Evolutionary conservation across 805 yeast genomes (phyloP), one percentile per base, ranked within the genome.

Genomic region (Kodamaea laetipori): DNA sequence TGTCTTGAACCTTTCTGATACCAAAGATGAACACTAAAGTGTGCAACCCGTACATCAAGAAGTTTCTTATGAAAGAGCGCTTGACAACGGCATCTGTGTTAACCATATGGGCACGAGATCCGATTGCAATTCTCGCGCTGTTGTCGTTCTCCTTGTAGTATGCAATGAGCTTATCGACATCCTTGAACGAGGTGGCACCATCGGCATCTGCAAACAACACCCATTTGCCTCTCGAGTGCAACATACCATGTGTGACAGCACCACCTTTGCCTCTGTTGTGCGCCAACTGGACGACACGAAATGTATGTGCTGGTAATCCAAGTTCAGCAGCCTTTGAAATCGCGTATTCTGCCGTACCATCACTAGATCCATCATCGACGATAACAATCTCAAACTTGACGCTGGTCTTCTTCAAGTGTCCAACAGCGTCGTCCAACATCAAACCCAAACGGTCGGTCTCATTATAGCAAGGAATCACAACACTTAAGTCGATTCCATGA

Each of bases 91-190:
- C 97, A 52, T 90, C 97, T 0, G 97, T 86, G 47, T 84, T 80
- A 16, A 90, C 96, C 95, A 94, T 88, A 60, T 94, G 98, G 2
- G 98, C 97, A 42, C 99, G 78, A 16, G 96, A 87, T 3, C 99
- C 99, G 39, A 92, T 78, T 1, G 94, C 90, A 13, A 92, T 70
- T 0, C 81, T 86, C 0, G 89, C 77, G 11, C 21, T 21, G 7
- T 12, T n/a, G 35, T 50, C 35, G 8, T 23, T 37, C 4, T 37
- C 48, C 2, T 55, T 45, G 11, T 63, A 61, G 26, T 62, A 44
- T 9, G 44, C 45, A 23, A 67, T 53, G 21, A 85, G 69, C 9
- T 69, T 64, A 3, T 56, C 58, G 8, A 80, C 49, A 61, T 90
- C 97, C 18, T 77, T 56, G 60, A 94, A 94, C 52, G 76, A 74